Evolutionary conservation across 2,329 filamentous ascomycete genomes (phyloP), one percentile per base, ranked within the genome.

Genomic region (Chalaropsis ovoidea): DNA sequence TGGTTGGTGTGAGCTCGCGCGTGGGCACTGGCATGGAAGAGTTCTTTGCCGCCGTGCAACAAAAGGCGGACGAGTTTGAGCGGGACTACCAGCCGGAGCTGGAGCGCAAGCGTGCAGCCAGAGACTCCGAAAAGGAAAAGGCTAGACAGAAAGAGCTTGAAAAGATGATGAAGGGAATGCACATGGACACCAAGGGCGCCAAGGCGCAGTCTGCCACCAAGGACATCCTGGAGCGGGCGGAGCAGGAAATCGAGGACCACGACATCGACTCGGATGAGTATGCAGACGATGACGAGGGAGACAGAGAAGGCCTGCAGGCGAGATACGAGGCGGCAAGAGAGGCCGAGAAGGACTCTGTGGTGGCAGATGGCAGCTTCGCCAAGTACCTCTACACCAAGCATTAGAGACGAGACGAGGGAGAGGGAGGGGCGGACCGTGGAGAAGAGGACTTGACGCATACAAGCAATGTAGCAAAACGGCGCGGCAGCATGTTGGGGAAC

Each of bases 91-190:
- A 88, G 69, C 94, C 94, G 0, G 94, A 97, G 75, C 81, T 97
- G 66, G 90, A 96, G 76, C 83, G 85, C 68, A 83, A 89, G 73
- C 81, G 85, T 69, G 82, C 84, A 68, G 86, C 93, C 74, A 83
- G 91, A 27, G 89, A 95, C 68, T 82, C 87, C 68, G 81, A 85
- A 70, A 93, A 92, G 78, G 81, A 84, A 68, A 82, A 82, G 67
- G 77, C 83, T 35, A 81, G 91, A 58, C 86, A 96, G 71, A 84
- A 87, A 72, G 92, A 99, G 74, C 77, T 99, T 35, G 89, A 89
- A 68, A 91, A 90, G 78, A 85, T 99, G 79, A 96, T 99, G 91
- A 87, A 88, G 73, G 93, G 94, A 70, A 95, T 99, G 89, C 78
- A 78, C 1, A 79, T 82, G 69, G 75, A 74, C 11, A 71, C 70